A percentile compares a stretch with the other conserved stretches of the same genome.
These are phyloP conservation scores for Mucor ambiguus DNA, from an alignment of 371 early-diverging fungal genomes.

Conservation along the genomic window DNA sequence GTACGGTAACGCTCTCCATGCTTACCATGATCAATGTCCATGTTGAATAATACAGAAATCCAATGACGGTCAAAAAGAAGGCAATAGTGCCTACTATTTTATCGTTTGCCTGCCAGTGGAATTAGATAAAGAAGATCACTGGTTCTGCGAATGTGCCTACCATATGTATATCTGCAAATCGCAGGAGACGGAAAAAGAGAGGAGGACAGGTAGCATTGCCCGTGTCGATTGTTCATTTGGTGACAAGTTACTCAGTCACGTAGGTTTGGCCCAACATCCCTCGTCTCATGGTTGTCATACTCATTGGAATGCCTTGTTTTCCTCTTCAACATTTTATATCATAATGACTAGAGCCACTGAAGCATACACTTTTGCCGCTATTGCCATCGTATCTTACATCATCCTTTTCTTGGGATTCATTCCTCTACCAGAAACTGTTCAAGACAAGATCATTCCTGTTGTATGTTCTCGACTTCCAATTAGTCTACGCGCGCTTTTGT, in stretches of 20 bases:
- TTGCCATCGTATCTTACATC: constrained; percentile 48
- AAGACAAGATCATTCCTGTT: constrained; percentile 62
- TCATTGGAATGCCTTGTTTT: not conserved
- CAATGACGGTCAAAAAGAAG: constrained; percentile 65
- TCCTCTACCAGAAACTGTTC: constrained; percentile 58
- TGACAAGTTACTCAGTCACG: constrained; percentile 4
- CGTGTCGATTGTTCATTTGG: constrained; percentile 12
- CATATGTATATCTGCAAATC: not conserved
- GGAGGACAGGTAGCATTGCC: not conserved
- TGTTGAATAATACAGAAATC: constrained; percentile 88
- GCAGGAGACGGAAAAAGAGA: not conserved
- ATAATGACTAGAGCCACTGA: constrained; percentile 69
- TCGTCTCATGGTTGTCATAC: not conserved
- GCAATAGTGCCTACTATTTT: constrained; percentile 79
- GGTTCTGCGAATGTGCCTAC: not conserved
- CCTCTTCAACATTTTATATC: not conserved
- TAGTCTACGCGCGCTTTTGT: not conserved
- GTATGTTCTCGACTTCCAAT: constrained; percentile 29
- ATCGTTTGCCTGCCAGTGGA: constrained; percentile 56
- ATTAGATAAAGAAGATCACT: not conserved
- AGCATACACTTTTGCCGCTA: constrained; percentile 49
- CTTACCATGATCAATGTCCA: constrained; percentile 88
- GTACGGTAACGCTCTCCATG: not conserved
- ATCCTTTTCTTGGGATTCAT: constrained; percentile 55
- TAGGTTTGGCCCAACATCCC: not conserved